phyloP scores from a whole-genome alignment of 306 rosid genomes.

The Begonia fuchsioides region DNA sequence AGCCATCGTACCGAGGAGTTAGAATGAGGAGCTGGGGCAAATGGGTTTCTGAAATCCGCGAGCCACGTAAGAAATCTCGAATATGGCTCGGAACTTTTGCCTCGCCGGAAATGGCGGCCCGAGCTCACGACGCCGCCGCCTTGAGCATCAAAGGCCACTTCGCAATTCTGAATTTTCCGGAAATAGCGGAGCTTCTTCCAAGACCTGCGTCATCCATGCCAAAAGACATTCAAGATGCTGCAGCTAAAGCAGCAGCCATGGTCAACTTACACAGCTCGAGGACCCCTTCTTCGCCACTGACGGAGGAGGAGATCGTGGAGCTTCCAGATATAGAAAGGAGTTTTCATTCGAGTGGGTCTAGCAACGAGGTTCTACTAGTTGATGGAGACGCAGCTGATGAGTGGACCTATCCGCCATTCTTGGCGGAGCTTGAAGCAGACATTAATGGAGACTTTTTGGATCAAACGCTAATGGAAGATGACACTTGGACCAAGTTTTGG shows the following conservation, averaged over 20 bases:
- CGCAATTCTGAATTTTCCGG: conserved; percentile 62
- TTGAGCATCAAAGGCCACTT: conserved; percentile 52
- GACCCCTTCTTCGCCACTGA: background rate
- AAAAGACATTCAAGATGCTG: conserved; percentile 65
- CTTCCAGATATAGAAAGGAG: conserved; percentile 60
- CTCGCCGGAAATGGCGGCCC: conserved; percentile 17
- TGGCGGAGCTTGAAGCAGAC: conserved; percentile 3
- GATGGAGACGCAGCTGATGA: conserved; percentile 31
- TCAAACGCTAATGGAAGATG: background rate
- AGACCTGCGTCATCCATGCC: conserved; percentile 48
- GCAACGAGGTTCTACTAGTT: conserved; percentile 25
- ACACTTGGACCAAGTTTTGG: background rate
- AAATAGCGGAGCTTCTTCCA: conserved; percentile 35
- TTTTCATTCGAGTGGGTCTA: conserved; percentile 21
- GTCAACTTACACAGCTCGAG: background rate
- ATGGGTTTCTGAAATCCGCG: conserved; percentile 20
- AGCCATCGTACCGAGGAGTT: conserved; percentile 12
- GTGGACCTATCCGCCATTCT: conserved; percentile 32
- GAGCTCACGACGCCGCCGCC: conserved; percentile 16
- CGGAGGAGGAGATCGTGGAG: conserved; percentile 63
- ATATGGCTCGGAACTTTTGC: conserved; percentile 19
- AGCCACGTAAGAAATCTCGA: conserved; percentile 16
- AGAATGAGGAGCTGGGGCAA: conserved; percentile 17
- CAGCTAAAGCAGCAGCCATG: conserved; percentile 61
- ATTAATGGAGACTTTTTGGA: conserved; percentile 1